These are phyloP conservation scores for Purpureocillium lavendulum DNA, from an alignment of 2,329 filamentous ascomycete species.

Conservation along the genomic window DNA sequence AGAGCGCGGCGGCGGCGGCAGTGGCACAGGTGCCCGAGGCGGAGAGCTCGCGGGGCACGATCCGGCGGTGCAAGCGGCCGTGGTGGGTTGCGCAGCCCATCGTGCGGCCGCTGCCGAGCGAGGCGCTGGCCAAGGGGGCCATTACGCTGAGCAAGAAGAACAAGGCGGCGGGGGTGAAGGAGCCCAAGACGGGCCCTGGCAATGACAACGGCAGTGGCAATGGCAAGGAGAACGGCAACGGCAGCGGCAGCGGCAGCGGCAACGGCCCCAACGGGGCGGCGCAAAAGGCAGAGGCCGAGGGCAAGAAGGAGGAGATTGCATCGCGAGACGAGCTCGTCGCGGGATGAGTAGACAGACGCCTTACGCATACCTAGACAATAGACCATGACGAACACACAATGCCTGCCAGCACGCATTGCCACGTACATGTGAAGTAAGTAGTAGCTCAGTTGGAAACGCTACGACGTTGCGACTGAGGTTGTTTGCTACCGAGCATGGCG, in stretches of 20 bases:
- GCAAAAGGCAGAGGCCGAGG: background rate
- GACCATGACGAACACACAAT: too few relatives aligned
- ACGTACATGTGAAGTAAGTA: too few relatives aligned
- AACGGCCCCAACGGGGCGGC: too few relatives aligned
- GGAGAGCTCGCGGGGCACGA: conserved; percentile 57
- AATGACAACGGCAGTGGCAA: background rate
- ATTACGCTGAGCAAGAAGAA: conserved; percentile 67
- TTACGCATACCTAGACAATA: too few relatives aligned
- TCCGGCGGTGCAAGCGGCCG: conserved; percentile 67
- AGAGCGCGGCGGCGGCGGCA: conserved; percentile 15
- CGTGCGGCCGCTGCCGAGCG: conserved; percentile 75
- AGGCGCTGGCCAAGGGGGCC: conserved; percentile 76
- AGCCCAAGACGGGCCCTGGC: conserved; percentile 8
- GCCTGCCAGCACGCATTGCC: too few relatives aligned
- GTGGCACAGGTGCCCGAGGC: conserved; percentile 29
- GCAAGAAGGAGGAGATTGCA: conserved; percentile 7
- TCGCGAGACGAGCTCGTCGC: conserved; percentile 9
- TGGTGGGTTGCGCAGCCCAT: conserved; percentile 91
- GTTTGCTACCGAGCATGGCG: too few relatives aligned
- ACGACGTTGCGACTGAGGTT: too few relatives aligned
- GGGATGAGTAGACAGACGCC: conserved; percentile 4
- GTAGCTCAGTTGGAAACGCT: too few relatives aligned
- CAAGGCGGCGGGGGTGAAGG: conserved; percentile 22
- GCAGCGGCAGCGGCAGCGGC: too few relatives aligned
- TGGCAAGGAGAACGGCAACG: too few relatives aligned